Percentiles rank a stretch among this genome's conserved stretches.
Evolutionary conservation across 2,329 filamentous ascomycete genomes (phyloP).

Genomic region (Zalaria sp.): DNA sequence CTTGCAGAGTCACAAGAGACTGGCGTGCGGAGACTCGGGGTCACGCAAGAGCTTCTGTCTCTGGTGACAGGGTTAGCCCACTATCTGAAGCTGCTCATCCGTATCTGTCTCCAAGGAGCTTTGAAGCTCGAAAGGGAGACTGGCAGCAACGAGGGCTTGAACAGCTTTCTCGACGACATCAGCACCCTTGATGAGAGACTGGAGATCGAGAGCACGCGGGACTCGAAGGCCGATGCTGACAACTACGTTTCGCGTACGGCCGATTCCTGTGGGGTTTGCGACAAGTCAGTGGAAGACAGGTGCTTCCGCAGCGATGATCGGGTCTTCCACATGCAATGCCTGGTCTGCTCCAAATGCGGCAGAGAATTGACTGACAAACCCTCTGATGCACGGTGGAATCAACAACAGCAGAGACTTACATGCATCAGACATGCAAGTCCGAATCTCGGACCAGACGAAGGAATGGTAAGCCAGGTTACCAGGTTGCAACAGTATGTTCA

Average conservation of each 20-base stretch:
- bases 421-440: constrained; percentile 40
- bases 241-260: constrained; percentile 30
- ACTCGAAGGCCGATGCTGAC: constrained; percentile 26
- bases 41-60: constrained; percentile 95
- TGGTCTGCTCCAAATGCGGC: constrained; percentile 56
- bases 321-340: constrained; percentile 74
- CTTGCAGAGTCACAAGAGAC: constrained; percentile 90
- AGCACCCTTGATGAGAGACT: constrained; percentile 68
- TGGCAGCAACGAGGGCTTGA: constrained; percentile 57
- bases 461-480: constrained; percentile 60
- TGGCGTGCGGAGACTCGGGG: constrained; percentile 77
- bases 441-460: constrained; percentile 38
- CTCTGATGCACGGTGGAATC: constrained; percentile 57
- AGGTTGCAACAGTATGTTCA: constrained; percentile 93
- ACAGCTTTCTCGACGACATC: constrained; percentile 71
- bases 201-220: constrained; percentile 47
- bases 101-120: constrained; percentile 89
- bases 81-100: constrained; percentile 92
- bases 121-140: constrained; percentile 82
- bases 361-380: constrained; percentile 57
- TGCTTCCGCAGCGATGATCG: constrained; percentile 63
- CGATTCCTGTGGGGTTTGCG: constrained; percentile 72
- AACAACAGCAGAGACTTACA: constrained; percentile 52
- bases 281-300: constrained; percentile 85
- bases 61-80: constrained; percentile 92